A percentile compares a stretch with the other conserved stretches of the same genome.
Conservation (phyloP, 192 early-diverging fungal genomes). For the Coemansia sp. region DNA sequence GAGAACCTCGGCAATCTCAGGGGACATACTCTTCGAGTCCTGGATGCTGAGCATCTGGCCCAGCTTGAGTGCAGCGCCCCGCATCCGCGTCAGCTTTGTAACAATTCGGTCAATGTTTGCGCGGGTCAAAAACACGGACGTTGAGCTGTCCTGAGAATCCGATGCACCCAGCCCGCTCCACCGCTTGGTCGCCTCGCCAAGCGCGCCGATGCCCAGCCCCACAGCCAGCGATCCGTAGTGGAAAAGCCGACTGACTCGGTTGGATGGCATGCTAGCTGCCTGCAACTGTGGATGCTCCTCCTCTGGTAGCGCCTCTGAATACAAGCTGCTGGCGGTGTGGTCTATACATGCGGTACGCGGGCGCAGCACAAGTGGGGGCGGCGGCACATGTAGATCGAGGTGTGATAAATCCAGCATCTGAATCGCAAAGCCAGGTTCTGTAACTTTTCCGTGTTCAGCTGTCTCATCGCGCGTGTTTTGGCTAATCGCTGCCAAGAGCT, state of each 20-base stretch:
- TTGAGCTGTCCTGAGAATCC: conserved; percentile 17
- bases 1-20: conserved; percentile 78
- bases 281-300: conserved; percentile 12
- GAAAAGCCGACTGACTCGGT: conserved; percentile 70
- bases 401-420: conserved; percentile 19
- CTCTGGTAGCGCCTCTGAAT: not conserved
- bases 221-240: conserved; percentile 79
- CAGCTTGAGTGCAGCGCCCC: conserved; percentile 95
- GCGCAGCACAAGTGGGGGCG: conserved; percentile 25
- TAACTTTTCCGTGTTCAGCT: not conserved
- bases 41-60: conserved; percentile 99
- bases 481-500: conserved; percentile 12
- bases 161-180: conserved; percentile 52
- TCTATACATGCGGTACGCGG: not conserved
- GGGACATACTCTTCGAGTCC: conserved; percentile 70
- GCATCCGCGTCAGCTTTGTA: conserved; percentile 82
- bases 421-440: not conserved
- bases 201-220: conserved; percentile 69
- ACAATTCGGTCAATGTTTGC: conserved; percentile 87
- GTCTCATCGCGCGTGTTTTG: not conserved
- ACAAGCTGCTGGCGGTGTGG: not conserved
- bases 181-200: conserved; percentile 64
- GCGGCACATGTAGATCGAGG: conserved; percentile 20
- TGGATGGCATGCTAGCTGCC: conserved; percentile 66
- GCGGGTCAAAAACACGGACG: conserved; percentile 65